A percentile compares a stretch with the other conserved stretches of the same genome.
These are phyloP conservation scores for Rubia yunnanensis DNA, from an alignment of 257 asterid genomes.

Conservation along the genomic window DNA sequence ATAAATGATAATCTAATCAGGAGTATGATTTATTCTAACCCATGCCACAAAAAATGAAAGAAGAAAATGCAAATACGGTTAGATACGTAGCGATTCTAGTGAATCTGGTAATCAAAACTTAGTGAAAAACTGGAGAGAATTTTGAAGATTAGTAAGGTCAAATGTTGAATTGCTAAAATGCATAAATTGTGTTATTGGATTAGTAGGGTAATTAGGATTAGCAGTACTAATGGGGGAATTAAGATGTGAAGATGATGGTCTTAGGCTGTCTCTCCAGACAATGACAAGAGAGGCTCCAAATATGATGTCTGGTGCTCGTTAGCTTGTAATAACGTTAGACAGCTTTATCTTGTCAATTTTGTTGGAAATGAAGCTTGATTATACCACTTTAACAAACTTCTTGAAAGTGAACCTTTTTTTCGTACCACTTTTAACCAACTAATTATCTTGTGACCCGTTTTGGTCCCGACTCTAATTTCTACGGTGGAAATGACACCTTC, in stretches of 20 bases:
- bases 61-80: too few species aligned
- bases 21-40: too few species aligned
- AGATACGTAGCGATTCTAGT: too few species aligned
- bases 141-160: too few species aligned
- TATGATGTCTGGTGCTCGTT: not conserved
- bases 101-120: too few species aligned
- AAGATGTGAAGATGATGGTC: not conserved
- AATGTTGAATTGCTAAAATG: too few species aligned
- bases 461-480: not conserved
- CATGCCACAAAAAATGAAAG: too few species aligned
- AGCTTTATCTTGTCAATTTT: not conserved
- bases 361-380: not conserved
- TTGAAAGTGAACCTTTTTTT: not conserved
- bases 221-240: not conserved
- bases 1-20: too few species aligned
- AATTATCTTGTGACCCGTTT: not conserved
- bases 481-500: not conserved
- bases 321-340: not conserved
- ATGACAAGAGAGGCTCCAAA: not conserved
- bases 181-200: too few species aligned
- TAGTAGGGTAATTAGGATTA: too few species aligned
- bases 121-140: too few species aligned
- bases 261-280: not conserved
- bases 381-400: not conserved
- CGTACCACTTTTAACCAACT: not conserved